Conservation (phyloP, 2,329 filamentous ascomycete genomes). For the Lecanicillium sp. region DNA sequence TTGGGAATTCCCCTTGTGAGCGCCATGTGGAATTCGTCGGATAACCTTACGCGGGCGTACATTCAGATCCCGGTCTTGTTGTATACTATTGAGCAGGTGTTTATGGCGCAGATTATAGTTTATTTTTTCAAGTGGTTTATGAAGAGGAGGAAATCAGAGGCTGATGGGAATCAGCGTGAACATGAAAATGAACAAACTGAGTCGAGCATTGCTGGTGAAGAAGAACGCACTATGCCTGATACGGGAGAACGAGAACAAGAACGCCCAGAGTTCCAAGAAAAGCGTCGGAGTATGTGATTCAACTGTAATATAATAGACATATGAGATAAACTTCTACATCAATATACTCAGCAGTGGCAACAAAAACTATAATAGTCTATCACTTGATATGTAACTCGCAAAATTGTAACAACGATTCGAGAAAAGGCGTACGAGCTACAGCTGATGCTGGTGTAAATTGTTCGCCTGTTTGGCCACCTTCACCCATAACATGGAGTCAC, state of each 20-base stretch:
- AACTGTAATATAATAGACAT: too few relatives aligned
- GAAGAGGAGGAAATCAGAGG: background rate
- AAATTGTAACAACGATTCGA: too few relatives aligned
- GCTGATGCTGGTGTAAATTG: too few relatives aligned
- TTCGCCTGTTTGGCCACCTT: too few relatives aligned
- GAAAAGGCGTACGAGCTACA: too few relatives aligned
- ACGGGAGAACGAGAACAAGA: background rate
- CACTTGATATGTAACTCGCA: too few relatives aligned
- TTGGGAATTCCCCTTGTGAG: constrained; percentile 60
- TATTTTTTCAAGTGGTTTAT: constrained; percentile 40
- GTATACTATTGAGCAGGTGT: constrained; percentile 50
- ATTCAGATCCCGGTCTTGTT: constrained; percentile 57
- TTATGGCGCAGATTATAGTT: constrained; percentile 35
- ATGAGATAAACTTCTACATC: too few relatives aligned
- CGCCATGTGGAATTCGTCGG: constrained; percentile 56
- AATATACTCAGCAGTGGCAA: too few relatives aligned
- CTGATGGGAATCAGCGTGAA: background rate
- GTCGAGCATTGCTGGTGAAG: background rate
- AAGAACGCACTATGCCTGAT: background rate
- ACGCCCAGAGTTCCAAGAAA: background rate
- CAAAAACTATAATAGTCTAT: too few relatives aligned
- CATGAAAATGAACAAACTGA: background rate
- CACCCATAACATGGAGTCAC: too few relatives aligned
- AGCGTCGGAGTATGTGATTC: too few relatives aligned
- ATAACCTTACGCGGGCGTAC: constrained; percentile 44